Percentiles rank a stretch among this genome's conserved stretches.
phyloP scores from a whole-genome alignment of 2,329 filamentous ascomycete genomes.

The Sarocladium kiliense region DNA sequence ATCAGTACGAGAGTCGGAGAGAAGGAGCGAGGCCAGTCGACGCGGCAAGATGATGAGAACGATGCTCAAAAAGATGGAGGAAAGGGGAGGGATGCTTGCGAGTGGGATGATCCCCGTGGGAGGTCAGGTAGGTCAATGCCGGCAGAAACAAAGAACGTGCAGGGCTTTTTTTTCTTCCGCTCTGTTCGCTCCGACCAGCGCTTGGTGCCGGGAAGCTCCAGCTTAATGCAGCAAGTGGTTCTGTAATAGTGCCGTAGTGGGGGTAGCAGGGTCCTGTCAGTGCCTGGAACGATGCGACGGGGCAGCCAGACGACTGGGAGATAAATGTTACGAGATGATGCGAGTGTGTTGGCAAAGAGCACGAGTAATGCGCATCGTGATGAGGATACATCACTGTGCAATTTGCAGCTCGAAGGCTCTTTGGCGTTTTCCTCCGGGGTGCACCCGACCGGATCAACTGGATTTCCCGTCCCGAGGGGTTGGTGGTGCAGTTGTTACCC shows the following conservation, averaged over 20 bases:
- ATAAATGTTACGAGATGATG: conserved; percentile 3
- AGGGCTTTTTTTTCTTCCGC: conserved; percentile 8
- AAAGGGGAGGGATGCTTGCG: neutral
- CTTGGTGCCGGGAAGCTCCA: conserved; percentile 1
- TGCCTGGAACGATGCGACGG: neutral
- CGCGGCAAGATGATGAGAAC: neutral
- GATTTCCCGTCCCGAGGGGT: neutral
- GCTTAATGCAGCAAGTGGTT: neutral
- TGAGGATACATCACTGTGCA: neutral
- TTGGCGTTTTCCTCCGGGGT: neutral
- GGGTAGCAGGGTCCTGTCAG: neutral
- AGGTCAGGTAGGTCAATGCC: conserved; percentile 2
- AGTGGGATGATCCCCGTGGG: neutral
- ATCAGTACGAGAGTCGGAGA: neutral
- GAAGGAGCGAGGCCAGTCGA: neutral
- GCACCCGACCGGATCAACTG: neutral
- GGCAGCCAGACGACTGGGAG: neutral
- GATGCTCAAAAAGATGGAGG: neutral
- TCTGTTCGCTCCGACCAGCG: neutral
- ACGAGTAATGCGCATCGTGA: conserved; percentile 8
- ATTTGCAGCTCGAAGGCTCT: neutral
- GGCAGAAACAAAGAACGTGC: conserved; percentile 4
- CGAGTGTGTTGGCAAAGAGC: neutral
- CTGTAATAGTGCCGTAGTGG: neutral
- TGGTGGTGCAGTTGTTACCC: neutral